These are phyloP conservation scores for Parsonsia alboflavescens DNA, from an alignment of 257 asterid species.

Conservation along the genomic window DNA sequence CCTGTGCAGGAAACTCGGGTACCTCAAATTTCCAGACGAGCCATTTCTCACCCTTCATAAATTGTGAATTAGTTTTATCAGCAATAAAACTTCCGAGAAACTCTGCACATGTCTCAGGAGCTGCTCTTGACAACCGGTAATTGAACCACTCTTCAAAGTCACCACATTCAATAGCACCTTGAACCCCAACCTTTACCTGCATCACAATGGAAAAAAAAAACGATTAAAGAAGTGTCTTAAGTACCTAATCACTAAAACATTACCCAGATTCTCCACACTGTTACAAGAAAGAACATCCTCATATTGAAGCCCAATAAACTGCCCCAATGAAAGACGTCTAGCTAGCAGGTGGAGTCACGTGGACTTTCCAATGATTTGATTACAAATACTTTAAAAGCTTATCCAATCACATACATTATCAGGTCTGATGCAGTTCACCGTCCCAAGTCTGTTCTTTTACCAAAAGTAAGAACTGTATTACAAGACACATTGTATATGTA, in stretches of 20 bases:
- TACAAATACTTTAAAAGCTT: not conserved
- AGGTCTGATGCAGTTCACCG: not conserved
- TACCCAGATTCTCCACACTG: not conserved
- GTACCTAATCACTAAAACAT: not conserved
- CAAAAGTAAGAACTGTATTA: not conserved
- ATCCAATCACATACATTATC: not conserved
- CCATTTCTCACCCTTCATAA: conserved; percentile 97
- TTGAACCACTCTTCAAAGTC: conserved; percentile 95
- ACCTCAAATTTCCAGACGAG: conserved; percentile 98
- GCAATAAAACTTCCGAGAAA: conserved; percentile 87
- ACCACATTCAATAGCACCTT: conserved; percentile 88
- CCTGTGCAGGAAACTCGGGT: conserved; percentile 20
- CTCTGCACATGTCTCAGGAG: conserved; percentile 93
- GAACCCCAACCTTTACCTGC: conserved; percentile 82
- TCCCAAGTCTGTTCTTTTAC: not conserved
- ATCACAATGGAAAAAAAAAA: conserved; percentile 1
- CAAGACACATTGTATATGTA: conserved; percentile 10
- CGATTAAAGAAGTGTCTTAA: not conserved
- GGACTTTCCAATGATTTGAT: not conserved
- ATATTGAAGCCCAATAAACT: not conserved
- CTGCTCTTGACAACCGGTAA: conserved; percentile 88
- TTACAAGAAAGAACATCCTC: not conserved
- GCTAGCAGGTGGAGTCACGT: not conserved
- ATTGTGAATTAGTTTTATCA: conserved; percentile 62
- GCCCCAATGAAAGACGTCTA: not conserved